phyloP scores from a whole-genome alignment of 129 eudicot species.

The Rutidosis leptorrhynchoides region DNA sequence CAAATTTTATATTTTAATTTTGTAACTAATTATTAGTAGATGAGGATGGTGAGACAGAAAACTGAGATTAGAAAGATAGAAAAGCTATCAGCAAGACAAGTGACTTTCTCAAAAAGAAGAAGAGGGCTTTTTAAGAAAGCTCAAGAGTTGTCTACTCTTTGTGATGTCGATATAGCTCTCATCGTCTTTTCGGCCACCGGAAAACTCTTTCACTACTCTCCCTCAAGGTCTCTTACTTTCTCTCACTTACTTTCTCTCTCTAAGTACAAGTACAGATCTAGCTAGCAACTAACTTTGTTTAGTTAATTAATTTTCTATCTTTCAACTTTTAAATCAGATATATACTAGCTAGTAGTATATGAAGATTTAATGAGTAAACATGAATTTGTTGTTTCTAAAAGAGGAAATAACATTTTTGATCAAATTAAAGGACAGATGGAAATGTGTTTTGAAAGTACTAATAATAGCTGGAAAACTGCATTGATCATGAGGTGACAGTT shows the following conservation, averaged over 20 bases:
- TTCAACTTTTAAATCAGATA: not conserved
- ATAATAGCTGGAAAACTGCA: constrained; percentile 28
- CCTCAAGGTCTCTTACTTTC: constrained; percentile 31
- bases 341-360: too few relatives aligned
- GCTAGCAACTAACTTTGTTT: constrained; percentile 13
- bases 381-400: too few relatives aligned
- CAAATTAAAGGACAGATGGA: constrained; percentile 10
- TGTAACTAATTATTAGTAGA: constrained; percentile 18
- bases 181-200: constrained; percentile 44
- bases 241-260: too few relatives aligned
- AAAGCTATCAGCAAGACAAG: constrained; percentile 42
- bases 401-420: not conserved
- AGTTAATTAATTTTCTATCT: not conserved
- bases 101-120: constrained; percentile 43
- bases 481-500: constrained; percentile 18
- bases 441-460: constrained; percentile 16
- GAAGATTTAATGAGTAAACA: not conserved
- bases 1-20: too few relatives aligned
- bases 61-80: constrained; percentile 44
- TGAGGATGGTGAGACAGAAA: constrained; percentile 42
- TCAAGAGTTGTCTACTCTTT: constrained; percentile 38
- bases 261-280: too few relatives aligned
- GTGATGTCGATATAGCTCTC: constrained; percentile 41
- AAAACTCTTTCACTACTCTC: constrained; percentile 37
- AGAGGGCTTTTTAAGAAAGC: constrained; percentile 43